A percentile compares a stretch with the other conserved stretches of the same genome.
Conservation (phyloP, 768 basidiomycete species). For the Boletus sp. region DNA sequence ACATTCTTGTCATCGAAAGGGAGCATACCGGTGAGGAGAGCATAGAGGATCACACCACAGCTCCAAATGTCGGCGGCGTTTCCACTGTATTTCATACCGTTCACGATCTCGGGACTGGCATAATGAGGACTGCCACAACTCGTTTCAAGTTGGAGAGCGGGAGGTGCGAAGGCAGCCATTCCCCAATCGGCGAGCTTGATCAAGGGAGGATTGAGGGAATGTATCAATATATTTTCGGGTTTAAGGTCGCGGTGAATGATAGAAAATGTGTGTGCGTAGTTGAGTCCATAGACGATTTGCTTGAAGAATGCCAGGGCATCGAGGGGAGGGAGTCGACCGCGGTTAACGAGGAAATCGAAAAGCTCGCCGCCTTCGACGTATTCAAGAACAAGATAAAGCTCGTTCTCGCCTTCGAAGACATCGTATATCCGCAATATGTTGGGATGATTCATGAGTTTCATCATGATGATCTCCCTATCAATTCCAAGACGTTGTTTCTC, state of each 20-base stretch:
- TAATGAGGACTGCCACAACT: constrained; percentile 97
- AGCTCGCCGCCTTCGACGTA: constrained; percentile 96
- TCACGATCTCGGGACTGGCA: constrained; percentile 94
- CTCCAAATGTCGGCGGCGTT: constrained; percentile 95
- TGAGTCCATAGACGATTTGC: constrained; percentile 91
- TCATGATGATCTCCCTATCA: constrained; percentile 95
- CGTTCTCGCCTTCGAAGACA: constrained; percentile 88
- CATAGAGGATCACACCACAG: constrained; percentile 90
- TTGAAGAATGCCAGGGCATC: constrained; percentile 93
- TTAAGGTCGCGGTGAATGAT: constrained; percentile 98
- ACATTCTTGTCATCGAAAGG: constrained; percentile 94
- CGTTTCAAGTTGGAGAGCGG: constrained; percentile 82
- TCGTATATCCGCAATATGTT: constrained; percentile 96
- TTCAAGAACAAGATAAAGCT: constrained; percentile 90
- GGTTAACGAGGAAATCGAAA: constrained; percentile 93
- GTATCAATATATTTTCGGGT: constrained; percentile 94
- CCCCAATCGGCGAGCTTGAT: constrained; percentile 99
- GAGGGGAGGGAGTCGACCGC: constrained; percentile 70
- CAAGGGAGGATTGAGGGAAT: constrained; percentile 72
- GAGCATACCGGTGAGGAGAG: constrained; percentile 83
- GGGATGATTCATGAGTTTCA: constrained; percentile 99
- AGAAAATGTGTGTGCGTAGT: constrained; percentile 96
- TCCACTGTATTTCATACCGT: constrained; percentile 84
- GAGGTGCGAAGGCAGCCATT: constrained; percentile 94
- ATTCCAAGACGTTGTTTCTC: constrained; percentile 84